Conservation (phyloP, 73 alveolate genomes). For the Paramecium biaurelia region DNA sequence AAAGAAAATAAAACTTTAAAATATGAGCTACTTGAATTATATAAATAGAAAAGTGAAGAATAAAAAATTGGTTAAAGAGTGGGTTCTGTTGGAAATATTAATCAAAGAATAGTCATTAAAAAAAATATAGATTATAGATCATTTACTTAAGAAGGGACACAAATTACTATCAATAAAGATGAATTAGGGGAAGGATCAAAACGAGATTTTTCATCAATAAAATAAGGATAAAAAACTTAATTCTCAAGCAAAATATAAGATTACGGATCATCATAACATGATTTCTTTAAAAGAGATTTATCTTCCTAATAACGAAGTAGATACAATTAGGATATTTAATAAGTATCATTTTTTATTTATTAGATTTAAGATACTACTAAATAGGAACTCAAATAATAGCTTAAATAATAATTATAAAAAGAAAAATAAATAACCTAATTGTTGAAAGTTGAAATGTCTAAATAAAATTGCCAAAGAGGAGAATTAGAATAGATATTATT, state of each 20-base stretch:
- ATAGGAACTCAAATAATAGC: not conserved
- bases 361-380: constrained; percentile 9
- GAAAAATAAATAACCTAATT: not conserved
- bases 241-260: not conserved
- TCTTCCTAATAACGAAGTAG: not conserved
- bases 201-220: not conserved
- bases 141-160: constrained; percentile 5
- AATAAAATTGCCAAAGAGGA: constrained; percentile 48
- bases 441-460: constrained; percentile 25
- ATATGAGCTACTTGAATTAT: constrained; percentile 47
- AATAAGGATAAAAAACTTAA: not conserved
- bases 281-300: not conserved
- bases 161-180: not conserved
- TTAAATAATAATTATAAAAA: not conserved
- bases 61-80: not conserved
- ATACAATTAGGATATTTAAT: not conserved
- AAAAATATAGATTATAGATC: not conserved
- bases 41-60: constrained; percentile 54
- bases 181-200: not conserved
- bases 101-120: not conserved
- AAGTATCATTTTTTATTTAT: not conserved
- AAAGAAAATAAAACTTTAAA: constrained; percentile 63
- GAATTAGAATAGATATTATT: constrained; percentile 50
- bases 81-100: constrained; percentile 8
- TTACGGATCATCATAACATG: not conserved